These are phyloP conservation scores for Fagopyrum homotropicum DNA, from an alignment of 148 eudicot genomes.

Conservation along the genomic window DNA sequence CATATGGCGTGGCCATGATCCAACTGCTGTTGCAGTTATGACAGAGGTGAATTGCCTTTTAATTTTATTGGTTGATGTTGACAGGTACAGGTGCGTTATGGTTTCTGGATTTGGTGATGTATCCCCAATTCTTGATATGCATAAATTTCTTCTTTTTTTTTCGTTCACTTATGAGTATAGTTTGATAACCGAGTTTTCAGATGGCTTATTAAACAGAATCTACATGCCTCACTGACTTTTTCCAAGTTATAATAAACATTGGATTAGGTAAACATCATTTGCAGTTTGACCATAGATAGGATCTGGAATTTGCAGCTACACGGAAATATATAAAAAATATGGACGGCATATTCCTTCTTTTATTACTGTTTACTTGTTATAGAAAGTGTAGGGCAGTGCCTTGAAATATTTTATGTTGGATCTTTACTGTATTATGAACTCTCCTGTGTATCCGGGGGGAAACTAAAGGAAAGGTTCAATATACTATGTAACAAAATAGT, in stretches of 20 bases:
- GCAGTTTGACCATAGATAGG: not conserved
- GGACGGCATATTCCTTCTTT: too few species aligned
- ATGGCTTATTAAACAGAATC: not conserved
- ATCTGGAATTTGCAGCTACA: not conserved
- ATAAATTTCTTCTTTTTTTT: not conserved
- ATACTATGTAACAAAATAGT: not conserved
- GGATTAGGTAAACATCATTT: not conserved
- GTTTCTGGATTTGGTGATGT: not conserved
- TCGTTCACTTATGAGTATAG: not conserved
- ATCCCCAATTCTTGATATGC: not conserved
- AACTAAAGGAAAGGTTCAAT: not conserved
- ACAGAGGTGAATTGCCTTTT: conserved; percentile 52
- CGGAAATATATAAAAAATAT: too few species aligned
- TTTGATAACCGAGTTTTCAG: not conserved
- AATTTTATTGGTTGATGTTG: not conserved
- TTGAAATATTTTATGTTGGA: not conserved
- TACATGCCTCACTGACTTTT: not conserved
- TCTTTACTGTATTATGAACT: not conserved
- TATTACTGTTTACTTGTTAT: not conserved
- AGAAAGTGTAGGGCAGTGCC: not conserved
- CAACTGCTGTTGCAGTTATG: conserved; percentile 99
- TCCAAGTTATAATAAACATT: not conserved
- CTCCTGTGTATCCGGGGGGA: not conserved
- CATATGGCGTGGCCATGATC: conserved; percentile 99
- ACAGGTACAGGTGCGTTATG: not conserved